Percentiles rank a stretch among this genome's conserved stretches.
Evolutionary conservation across 192 early-diverging fungal genomes (phyloP).

Genomic region (Entomortierella chlamydospora): DNA sequence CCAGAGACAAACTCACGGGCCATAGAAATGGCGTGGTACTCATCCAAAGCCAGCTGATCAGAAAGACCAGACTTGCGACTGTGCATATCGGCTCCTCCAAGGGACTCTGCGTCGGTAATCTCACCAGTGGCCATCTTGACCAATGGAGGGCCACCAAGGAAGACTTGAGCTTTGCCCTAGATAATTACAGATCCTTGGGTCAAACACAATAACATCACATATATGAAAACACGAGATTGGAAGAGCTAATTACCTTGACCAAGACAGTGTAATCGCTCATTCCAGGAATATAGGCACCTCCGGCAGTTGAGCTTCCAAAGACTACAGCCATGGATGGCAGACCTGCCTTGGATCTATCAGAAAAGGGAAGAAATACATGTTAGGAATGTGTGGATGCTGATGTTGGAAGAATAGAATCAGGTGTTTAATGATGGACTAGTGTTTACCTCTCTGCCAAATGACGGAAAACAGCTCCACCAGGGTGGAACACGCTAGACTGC

Average conservation of each 20-base stretch:
- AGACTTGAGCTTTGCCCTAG: conserved; percentile 73
- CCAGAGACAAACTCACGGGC: conserved; percentile 71
- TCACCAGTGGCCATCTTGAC: conserved; percentile 79
- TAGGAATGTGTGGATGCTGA: not conserved
- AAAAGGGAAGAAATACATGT: not conserved
- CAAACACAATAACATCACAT: not conserved
- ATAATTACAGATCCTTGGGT: not conserved
- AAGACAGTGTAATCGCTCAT: conserved; percentile 76
- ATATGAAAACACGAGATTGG: not conserved
- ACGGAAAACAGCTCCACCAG: conserved; percentile 71
- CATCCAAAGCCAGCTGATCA: conserved; percentile 72
- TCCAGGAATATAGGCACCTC: conserved; percentile 73
- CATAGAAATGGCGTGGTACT: conserved; percentile 70
- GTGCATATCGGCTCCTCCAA: conserved; percentile 80
- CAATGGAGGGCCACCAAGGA: conserved; percentile 74
- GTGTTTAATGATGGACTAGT: not conserved
- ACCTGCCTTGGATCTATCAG: conserved; percentile 66
- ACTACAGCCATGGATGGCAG: conserved; percentile 72
- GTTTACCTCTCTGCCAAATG: conserved; percentile 63
- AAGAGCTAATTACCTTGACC: conserved; percentile 62
- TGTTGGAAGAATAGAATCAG: not conserved
- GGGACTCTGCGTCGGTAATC: conserved; percentile 69
- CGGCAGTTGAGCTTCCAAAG: conserved; percentile 76
- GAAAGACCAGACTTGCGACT: conserved; percentile 71
- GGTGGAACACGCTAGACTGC: conserved; percentile 74